Base-by-base conservation (phyloP, 768 basidiomycete genomes). In the Leccinellum rugosiceps region DNA sequence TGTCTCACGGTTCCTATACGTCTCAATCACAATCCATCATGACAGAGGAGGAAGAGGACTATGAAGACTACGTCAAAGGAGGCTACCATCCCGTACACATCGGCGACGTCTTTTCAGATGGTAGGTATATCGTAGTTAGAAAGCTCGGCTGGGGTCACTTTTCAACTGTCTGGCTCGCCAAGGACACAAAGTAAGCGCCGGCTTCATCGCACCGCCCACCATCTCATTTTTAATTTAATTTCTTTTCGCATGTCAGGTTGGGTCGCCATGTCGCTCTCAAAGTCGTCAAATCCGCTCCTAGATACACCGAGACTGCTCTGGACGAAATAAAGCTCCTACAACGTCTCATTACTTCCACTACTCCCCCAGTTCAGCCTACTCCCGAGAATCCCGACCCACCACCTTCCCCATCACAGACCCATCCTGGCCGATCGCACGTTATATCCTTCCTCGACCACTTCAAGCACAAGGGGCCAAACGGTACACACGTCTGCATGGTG, bases 281-380 rank as follows among this genome's bases (percentile, higher is more conserved):
- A 75, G 92, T 99, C 68, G 97, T 99, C 73, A 99, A 98, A 75
- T 97, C 95, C 15, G 97, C 96, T 0, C 86, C 88, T 0, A 81
- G 97, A 50, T 99, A 99, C 74, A 99, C 96, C 1, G 96, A 99
- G 70, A 99, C 97, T 0, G 97, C 97, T 0, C 79, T 98, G 32
- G 97, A 99, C 77, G 97, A 99, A 77, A 98, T 99, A 76, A 98
- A 98, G 71, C 88, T 99, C 3, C 83, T 98, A 19, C 94, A 98
- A 67, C 88, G 95, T 7, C 87, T 98, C 63, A 95, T 96, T 74
- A 90, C 90, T 8, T 92, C 93, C 19, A 79, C 86, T 58, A 77
- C 83, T 0, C 86, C 85, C 0, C 81, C 81, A 23, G 68, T 78
- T 32, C 70, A 74, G 0, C 77, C 82, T 19, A 75, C 82, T 0